phyloP scores from a whole-genome alignment of 768 basidiomycete species.

The Lactifluus piperatus region DNA sequence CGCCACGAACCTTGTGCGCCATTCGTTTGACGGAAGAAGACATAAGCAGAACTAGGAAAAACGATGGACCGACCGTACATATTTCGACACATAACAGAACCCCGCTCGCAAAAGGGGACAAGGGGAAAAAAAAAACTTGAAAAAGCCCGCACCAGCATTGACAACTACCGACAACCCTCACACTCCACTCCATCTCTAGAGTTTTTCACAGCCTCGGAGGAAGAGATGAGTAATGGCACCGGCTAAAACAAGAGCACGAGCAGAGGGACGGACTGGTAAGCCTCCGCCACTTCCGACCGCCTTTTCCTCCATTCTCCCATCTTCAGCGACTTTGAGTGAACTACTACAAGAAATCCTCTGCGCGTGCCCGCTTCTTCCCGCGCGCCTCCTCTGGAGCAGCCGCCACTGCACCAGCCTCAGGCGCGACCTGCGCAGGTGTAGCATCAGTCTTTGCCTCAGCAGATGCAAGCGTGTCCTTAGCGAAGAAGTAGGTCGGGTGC shows the following conservation, averaged over 20 bases:
- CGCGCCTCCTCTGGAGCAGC: conserved; percentile 46
- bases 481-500: conserved; percentile 51
- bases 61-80: conserved; percentile 27
- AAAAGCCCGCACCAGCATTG: conserved; percentile 22
- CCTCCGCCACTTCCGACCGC: conserved; percentile 18
- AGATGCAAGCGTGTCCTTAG: conserved; percentile 30
- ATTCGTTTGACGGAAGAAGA: conserved; percentile 10
- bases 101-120: conserved; percentile 1
- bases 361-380: conserved; percentile 78
- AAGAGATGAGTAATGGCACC: conserved; percentile 22
- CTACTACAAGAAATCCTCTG: conserved; percentile 71
- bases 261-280: conserved; percentile 28
- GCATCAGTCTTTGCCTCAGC: conserved; percentile 27
- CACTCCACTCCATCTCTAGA: conserved; percentile 4
- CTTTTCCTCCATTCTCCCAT: conserved; percentile 1
- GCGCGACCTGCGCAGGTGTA: conserved; percentile 22
- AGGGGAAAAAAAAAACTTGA: conserved; percentile 11
- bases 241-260: conserved; percentile 18
- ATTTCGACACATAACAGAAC: conserved; percentile 1
- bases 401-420: neutral
- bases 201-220: conserved; percentile 7
- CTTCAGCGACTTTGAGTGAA: neutral
- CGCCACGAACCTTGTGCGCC: conserved; percentile 14
- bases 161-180: neutral
- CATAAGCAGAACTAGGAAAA: conserved; percentile 14